Conservation (phyloP, 805 yeast genomes). For the Phaffomyces thermotolerans region DNA sequence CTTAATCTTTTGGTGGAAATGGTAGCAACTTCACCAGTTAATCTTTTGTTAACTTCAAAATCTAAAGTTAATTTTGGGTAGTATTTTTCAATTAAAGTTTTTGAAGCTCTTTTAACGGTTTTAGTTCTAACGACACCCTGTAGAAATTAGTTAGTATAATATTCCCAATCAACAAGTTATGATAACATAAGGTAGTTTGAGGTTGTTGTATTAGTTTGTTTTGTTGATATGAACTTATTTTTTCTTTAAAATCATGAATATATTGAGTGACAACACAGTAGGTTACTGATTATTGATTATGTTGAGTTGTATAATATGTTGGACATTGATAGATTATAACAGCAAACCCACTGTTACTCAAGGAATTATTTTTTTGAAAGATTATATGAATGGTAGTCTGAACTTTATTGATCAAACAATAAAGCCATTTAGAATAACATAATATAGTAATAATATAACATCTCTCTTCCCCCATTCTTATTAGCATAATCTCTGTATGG, state of each 20-base stretch:
- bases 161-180: background rate
- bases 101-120: conserved; percentile 99
- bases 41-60: conserved; percentile 99
- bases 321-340: too few species aligned
- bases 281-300: too few species aligned
- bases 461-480: background rate
- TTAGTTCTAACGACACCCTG: conserved; percentile 99
- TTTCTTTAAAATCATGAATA: too few species aligned
- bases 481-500: background rate
- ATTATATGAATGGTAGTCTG: too few species aligned
- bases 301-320: too few species aligned
- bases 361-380: too few species aligned
- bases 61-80: conserved; percentile 99
- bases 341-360: too few species aligned
- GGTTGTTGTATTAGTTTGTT: too few species aligned
- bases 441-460: background rate
- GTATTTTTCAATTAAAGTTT: conserved; percentile 98
- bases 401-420: too few species aligned
- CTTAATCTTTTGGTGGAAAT: conserved; percentile 99
- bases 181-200: background rate
- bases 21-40: conserved; percentile 96
- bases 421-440: too few species aligned
- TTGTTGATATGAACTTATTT: too few species aligned
- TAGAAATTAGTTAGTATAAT: conserved; percentile 16
- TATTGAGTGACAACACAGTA: too few species aligned